Evolutionary conservation across 768 basidiomycete genomes (phyloP).

Genomic region (Ramaria sp.): DNA sequence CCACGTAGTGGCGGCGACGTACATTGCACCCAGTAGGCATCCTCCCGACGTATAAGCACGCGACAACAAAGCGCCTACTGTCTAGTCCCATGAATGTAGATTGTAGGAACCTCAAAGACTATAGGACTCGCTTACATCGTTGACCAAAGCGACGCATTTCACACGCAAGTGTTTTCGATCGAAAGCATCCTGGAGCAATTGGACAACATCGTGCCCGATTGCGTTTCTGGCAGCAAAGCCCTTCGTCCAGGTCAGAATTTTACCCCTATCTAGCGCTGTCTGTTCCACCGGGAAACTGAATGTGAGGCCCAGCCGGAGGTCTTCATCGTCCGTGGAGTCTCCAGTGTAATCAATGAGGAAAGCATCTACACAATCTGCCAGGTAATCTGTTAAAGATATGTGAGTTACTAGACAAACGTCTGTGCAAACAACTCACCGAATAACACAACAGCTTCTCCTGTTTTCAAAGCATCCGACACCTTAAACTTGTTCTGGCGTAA

Average conservation of each 20-base stretch:
- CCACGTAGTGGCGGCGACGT: background rate
- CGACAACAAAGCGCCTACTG: constrained; percentile 89
- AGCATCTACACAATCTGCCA: constrained; percentile 92
- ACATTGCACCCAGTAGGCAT: constrained; percentile 55
- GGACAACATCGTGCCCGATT: constrained; percentile 79
- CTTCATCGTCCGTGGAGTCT: constrained; percentile 21
- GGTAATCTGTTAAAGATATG: constrained; percentile 59
- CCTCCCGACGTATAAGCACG: constrained; percentile 90
- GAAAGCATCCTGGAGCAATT: constrained; percentile 84
- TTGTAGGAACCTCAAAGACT: background rate
- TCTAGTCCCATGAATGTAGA: constrained; percentile 36
- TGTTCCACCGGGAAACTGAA: constrained; percentile 99
- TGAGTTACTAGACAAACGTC: constrained; percentile 4
- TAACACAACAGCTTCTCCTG: constrained; percentile 76
- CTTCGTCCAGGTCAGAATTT: constrained; percentile 91
- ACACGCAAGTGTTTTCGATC: constrained; percentile 89
- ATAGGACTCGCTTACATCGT: constrained; percentile 59
- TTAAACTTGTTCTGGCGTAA: constrained; percentile 95
- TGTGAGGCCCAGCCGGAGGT: constrained; percentile 74
- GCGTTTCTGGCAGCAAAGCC: constrained; percentile 92
- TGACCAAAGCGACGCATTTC: constrained; percentile 84
- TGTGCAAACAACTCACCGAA: constrained; percentile 49
- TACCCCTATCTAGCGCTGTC: constrained; percentile 82
- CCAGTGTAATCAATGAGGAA: constrained; percentile 68
- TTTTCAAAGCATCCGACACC: constrained; percentile 88